These are phyloP conservation scores for Yueomyces sinensis DNA, from an alignment of 805 yeast genomes.

Conservation along the genomic window DNA sequence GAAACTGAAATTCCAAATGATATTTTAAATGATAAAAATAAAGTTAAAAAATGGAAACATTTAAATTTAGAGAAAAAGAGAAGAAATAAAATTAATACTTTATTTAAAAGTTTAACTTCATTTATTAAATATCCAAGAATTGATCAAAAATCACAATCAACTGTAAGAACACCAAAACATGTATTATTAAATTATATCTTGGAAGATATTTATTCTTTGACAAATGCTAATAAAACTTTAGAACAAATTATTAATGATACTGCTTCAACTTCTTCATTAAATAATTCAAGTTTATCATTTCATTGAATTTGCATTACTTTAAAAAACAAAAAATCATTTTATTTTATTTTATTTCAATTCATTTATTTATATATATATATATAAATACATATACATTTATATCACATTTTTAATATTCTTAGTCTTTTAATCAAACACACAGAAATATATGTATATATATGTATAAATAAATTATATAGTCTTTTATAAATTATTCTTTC, in stretches of 20 bases:
- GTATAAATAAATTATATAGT: too few species aligned
- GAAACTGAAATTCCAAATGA: slow-evolving; percentile 11
- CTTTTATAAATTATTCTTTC: too few species aligned
- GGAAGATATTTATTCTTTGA: slow-evolving; percentile 18
- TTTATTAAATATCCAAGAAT: slow-evolving; percentile 12
- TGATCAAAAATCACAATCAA: neutral
- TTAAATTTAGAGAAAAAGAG: slow-evolving; percentile 21
- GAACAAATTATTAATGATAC: slow-evolving; percentile 6
- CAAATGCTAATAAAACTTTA: slow-evolving; percentile 17
- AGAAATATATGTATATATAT: too few species aligned
- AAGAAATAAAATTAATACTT: slow-evolving; percentile 17
- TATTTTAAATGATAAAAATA: slow-evolving; percentile 8
- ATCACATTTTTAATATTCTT: too few species aligned
- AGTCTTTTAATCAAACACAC: too few species aligned
- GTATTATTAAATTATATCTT: slow-evolving; percentile 17
- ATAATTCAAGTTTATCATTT: too few species aligned
- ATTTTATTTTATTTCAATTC: too few species aligned
- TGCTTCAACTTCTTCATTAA: too few species aligned
- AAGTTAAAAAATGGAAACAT: slow-evolving; percentile 22
- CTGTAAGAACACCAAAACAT: slow-evolving; percentile 23
- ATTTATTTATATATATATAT: too few species aligned
- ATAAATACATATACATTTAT: too few species aligned
- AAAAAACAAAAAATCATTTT: too few species aligned
- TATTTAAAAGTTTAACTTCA: slow-evolving; percentile 17
- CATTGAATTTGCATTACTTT: too few species aligned